These are phyloP conservation scores for Pyrenophora teres DNA, from an alignment of 2,329 filamentous ascomycete species.

Conservation along the genomic window DNA sequence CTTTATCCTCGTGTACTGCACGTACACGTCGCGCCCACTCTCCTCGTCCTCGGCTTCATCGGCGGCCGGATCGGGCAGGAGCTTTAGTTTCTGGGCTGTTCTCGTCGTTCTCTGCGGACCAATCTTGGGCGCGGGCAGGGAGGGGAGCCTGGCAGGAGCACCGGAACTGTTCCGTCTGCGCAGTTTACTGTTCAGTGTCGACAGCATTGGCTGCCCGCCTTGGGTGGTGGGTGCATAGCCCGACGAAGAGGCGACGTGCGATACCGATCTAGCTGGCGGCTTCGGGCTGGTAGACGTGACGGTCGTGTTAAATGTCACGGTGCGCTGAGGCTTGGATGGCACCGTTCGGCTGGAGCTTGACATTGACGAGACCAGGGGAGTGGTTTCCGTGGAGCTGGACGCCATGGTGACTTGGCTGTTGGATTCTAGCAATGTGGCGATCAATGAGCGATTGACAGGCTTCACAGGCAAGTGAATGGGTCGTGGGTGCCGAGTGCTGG, in stretches of 20 bases:
- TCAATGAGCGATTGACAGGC: neutral
- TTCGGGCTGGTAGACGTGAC: conserved; percentile 54
- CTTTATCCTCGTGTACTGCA: conserved; percentile 96
- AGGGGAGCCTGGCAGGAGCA: conserved; percentile 55
- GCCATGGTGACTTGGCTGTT: conserved; percentile 30
- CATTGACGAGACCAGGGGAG: conserved; percentile 46
- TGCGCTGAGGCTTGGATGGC: conserved; percentile 57
- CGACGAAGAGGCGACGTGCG: conserved; percentile 35
- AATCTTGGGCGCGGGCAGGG: conserved; percentile 68
- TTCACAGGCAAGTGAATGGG: conserved; percentile 2
- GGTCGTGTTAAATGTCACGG: conserved; percentile 75
- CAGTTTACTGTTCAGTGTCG: conserved; percentile 84
- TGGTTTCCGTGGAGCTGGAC: conserved; percentile 44
- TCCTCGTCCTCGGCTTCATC: conserved; percentile 81
- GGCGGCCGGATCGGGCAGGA: conserved; percentile 88
- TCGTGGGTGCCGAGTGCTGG: conserved; percentile 6
- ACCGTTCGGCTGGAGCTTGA: conserved; percentile 30
- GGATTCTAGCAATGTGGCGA: neutral
- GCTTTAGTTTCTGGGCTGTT: conserved; percentile 93
- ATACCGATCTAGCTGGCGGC: conserved; percentile 39
- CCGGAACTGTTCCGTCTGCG: conserved; percentile 84
- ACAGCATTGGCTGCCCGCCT: conserved; percentile 58
- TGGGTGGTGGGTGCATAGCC: conserved; percentile 43
- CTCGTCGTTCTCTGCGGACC: conserved; percentile 94
- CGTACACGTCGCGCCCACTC: conserved; percentile 93